A percentile compares a stretch with the other conserved stretches of the same genome.
Evolutionary conservation across 768 basidiomycete genomes (phyloP).

Genomic region (Auriculariales sp.): DNA sequence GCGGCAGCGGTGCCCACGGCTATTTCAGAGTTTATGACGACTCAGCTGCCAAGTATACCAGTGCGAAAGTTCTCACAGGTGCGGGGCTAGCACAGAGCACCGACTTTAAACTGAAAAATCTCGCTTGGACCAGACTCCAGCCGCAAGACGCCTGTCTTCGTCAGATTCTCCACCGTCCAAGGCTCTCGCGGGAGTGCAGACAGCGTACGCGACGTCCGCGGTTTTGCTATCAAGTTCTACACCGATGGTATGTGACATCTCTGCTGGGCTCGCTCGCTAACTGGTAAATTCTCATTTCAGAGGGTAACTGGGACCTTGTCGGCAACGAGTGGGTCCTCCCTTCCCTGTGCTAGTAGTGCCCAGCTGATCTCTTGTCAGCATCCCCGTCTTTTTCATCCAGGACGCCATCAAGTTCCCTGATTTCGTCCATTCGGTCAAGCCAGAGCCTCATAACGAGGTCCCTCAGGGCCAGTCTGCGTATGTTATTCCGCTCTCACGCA

Average conservation of each 20-base stretch:
- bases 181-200: slow-evolving; percentile 75
- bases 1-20: slow-evolving; percentile 70
- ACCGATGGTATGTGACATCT: no score
- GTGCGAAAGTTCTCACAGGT: slow-evolving; percentile 53
- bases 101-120: no score
- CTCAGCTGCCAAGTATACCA: slow-evolving; percentile 55
- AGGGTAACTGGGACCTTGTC: slow-evolving; percentile 82
- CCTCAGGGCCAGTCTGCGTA: slow-evolving; percentile 14
- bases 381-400: slow-evolving; percentile 73
- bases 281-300: no score
- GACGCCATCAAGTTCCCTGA: slow-evolving; percentile 76
- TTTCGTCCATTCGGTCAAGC: slow-evolving; percentile 56
- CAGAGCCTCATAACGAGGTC: slow-evolving; percentile 70
- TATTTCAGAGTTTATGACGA: slow-evolving; percentile 63
- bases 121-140: no score
- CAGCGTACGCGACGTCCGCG: slow-evolving; percentile 67
- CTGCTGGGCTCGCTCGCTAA: no score
- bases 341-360: background rate
- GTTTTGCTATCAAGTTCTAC: slow-evolving; percentile 76
- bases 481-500: no score
- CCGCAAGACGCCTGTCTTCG: slow-evolving; percentile 60
- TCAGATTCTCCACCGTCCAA: slow-evolving; percentile 78
- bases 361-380: slow-evolving; percentile 36
- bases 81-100: no score
- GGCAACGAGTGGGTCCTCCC: slow-evolving; percentile 13